phyloP scores from a whole-genome alignment of 2,329 filamentous ascomycete species.

The Nigrograna mackinnonii region DNA sequence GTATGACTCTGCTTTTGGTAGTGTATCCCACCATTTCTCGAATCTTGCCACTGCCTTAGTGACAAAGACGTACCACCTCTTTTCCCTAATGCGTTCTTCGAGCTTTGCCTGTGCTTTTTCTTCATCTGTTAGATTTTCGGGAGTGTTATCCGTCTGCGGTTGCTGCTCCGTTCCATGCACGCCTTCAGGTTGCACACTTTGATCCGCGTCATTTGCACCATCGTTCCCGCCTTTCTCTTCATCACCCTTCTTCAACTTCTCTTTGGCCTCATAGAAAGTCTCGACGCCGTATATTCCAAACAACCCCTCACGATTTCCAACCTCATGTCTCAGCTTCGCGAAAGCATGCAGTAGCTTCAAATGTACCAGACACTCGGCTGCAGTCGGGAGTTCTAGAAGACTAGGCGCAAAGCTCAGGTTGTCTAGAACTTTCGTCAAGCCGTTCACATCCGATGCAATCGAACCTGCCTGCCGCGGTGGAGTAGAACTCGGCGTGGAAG shows the following conservation, averaged over 20 bases:
- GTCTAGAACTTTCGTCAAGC: too few species aligned
- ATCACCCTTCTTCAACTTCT: not conserved
- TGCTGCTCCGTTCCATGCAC: constrained; percentile 32
- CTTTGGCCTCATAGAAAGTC: not conserved
- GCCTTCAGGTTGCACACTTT: constrained; percentile 38
- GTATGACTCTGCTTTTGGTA: constrained; percentile 15
- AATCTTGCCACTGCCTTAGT: constrained; percentile 71
- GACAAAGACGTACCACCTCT: constrained; percentile 74
- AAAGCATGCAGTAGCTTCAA: constrained; percentile 73
- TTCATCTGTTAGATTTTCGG: constrained; percentile 1
- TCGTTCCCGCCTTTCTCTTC: not conserved
- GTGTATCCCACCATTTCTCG: constrained; percentile 63
- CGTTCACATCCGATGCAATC: too few species aligned
- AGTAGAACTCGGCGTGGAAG: too few species aligned
- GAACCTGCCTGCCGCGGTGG: too few species aligned
- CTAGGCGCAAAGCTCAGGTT: constrained; percentile 5
- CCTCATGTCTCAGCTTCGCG: constrained; percentile 66
- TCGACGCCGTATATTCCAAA: constrained; percentile 57
- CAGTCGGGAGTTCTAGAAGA: constrained; percentile 4
- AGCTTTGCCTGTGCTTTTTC: constrained; percentile 3
- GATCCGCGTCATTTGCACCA: constrained; percentile 32
- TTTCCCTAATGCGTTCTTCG: constrained; percentile 65
- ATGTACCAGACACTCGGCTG: constrained; percentile 65
- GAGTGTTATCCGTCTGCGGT: not conserved
- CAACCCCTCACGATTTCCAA: constrained; percentile 69